Evolutionary conservation across 768 basidiomycete genomes (phyloP).

Genomic region (Steccherinum ochraceum): DNA sequence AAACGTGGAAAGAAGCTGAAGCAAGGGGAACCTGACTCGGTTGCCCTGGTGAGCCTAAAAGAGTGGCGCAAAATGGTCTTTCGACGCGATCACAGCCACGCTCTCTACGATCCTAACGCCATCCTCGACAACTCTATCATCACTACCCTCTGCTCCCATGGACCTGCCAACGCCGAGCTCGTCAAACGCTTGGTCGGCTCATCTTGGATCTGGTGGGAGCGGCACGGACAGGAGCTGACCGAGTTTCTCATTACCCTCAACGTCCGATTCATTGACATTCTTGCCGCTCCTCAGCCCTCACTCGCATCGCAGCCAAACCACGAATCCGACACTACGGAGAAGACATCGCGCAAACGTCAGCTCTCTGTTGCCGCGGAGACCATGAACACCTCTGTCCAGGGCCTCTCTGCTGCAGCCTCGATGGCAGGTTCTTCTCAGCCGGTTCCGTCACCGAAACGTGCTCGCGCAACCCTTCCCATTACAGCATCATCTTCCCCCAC

Average conservation of each 20-base stretch:
- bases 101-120: slow-evolving; percentile 1
- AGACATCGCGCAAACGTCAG: no score
- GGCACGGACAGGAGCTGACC: neutral
- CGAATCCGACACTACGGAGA: no score
- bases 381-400: no score
- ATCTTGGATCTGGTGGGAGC: slow-evolving; percentile 4
- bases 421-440: no score
- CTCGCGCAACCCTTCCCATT: no score
- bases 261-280: neutral
- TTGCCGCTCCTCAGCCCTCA: no score
- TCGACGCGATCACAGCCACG: slow-evolving; percentile 3
- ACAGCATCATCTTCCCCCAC: no score
- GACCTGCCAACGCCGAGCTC: neutral
- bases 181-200: neutral
- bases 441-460: no score
- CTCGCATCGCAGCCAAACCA: no score
- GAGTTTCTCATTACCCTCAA: neutral
- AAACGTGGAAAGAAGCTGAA: neutral
- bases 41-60: neutral
- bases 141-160: neutral
- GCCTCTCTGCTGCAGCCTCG: no score
- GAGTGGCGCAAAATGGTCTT: slow-evolving; percentile 1
- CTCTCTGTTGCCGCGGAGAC: no score
- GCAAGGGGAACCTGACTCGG: neutral
- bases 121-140: slow-evolving; percentile 2